These are phyloP conservation scores for Passiflora organensis DNA, from an alignment of 345 rosid genomes.

Conservation along the genomic window DNA sequence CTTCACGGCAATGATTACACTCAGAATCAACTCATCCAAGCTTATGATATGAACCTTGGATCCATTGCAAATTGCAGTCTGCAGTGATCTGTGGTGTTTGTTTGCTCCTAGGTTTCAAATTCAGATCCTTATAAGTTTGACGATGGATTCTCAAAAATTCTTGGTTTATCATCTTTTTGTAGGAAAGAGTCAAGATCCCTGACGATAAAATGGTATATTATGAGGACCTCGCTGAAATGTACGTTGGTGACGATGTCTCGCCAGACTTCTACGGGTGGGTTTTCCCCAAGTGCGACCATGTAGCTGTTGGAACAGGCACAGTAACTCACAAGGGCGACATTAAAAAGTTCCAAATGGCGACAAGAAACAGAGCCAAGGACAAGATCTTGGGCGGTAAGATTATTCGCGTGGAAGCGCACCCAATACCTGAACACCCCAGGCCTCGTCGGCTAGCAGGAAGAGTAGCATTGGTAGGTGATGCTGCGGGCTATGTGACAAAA, in stretches of 20 bases:
- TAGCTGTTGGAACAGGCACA: constrained; percentile 91
- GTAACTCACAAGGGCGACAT: constrained; percentile 92
- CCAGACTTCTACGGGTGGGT: constrained; percentile 98
- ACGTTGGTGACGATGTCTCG: constrained; percentile 90
- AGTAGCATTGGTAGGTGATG: constrained; percentile 81
- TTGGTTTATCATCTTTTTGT: constrained; percentile 2
- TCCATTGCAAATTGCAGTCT: too few species aligned
- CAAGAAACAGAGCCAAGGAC: constrained; percentile 81
- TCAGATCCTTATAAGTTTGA: not conserved
- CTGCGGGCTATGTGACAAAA: constrained; percentile 89
- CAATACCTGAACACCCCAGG: constrained; percentile 83
- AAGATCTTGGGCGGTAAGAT: constrained; percentile 88
- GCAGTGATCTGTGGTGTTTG: too few species aligned
- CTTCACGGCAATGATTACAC: too few species aligned
- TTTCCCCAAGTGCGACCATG: constrained; percentile 95
- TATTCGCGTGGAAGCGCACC: constrained; percentile 88
- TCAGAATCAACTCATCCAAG: too few species aligned
- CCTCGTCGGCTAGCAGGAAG: constrained; percentile 62
- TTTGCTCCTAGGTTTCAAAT: not conserved
- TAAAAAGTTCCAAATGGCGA: constrained; percentile 83
- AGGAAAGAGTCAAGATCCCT: constrained; percentile 84
- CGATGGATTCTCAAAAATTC: not conserved
- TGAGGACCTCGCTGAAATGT: constrained; percentile 87
- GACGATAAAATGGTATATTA: constrained; percentile 86
- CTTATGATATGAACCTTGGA: too few species aligned